Conservation (phyloP, 2,329 filamentous ascomycete genomes). For the Ceratocystis smalleyi region DNA sequence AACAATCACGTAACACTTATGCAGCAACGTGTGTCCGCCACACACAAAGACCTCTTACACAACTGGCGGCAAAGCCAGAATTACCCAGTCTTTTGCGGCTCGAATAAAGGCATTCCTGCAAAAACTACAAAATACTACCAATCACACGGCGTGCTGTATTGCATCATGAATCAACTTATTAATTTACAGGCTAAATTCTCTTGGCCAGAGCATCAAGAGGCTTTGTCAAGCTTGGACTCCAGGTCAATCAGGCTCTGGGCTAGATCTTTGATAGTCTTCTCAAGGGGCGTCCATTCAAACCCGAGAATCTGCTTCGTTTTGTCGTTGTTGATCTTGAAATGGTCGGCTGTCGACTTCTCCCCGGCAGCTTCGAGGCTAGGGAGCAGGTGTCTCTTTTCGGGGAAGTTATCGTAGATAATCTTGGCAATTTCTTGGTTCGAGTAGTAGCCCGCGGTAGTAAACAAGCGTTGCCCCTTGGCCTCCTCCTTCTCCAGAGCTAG, state of each 20-base stretch:
- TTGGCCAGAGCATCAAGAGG: background rate
- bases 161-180: background rate
- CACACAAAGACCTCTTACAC: background rate
- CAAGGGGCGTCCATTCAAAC: slow-evolving; percentile 45
- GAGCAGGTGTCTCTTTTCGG: slow-evolving; percentile 33
- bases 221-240: slow-evolving; percentile 7
- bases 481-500: slow-evolving; percentile 34
- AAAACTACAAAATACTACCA: background rate
- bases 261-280: slow-evolving; percentile 35
- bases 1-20: background rate
- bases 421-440: slow-evolving; percentile 31
- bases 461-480: slow-evolving; percentile 36
- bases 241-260: slow-evolving; percentile 11
- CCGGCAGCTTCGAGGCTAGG: slow-evolving; percentile 31
- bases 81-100: background rate
- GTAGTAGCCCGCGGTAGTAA: slow-evolving; percentile 34
- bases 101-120: background rate
- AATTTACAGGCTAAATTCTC: background rate
- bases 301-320: slow-evolving; percentile 44
- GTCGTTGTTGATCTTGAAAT: slow-evolving; percentile 43
- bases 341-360: slow-evolving; percentile 28
- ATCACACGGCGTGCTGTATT: background rate
- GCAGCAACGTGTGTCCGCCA: background rate
- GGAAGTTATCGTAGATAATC: slow-evolving; percentile 33
- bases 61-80: background rate